A percentile compares a stretch with the other conserved stretches of the same genome.
These are phyloP conservation scores for Boletus huronensis DNA, from an alignment of 768 basidiomycete species.

Conservation along the genomic window DNA sequence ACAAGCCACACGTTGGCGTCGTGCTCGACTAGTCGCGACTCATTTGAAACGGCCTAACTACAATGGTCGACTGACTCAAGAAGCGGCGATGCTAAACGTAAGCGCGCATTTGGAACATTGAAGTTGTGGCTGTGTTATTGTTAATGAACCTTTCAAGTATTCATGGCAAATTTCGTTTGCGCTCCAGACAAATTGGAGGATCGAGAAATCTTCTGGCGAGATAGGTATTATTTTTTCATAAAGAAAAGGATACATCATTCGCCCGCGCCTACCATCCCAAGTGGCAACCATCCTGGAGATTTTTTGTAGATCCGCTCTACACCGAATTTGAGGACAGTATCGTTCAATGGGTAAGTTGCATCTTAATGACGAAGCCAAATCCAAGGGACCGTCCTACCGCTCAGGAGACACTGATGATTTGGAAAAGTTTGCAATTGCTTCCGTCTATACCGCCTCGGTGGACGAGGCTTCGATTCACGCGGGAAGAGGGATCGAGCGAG, in stretches of 20 bases:
- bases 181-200: background rate
- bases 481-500: slow-evolving; percentile 11
- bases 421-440: slow-evolving; percentile 2
- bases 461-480: slow-evolving; percentile 5
- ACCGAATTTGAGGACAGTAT: background rate
- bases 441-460: slow-evolving; percentile 2
- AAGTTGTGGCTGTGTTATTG: background rate
- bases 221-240: background rate
- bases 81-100: no score
- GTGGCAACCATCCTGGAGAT: slow-evolving; percentile 14
- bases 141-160: background rate
- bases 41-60: no score
- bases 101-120: no score
- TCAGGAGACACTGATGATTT: background rate
- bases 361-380: slow-evolving; percentile 6
- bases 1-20: background rate
- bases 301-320: background rate
- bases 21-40: no score
- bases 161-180: background rate
- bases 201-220: background rate
- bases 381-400: slow-evolving; percentile 4
- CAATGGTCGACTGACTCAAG: no score
- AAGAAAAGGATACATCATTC: background rate
- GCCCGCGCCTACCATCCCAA: background rate
- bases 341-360: background rate